Base-by-base conservation (phyloP, 306 rosid genomes). In the Trichosanthes truncata region DNA sequence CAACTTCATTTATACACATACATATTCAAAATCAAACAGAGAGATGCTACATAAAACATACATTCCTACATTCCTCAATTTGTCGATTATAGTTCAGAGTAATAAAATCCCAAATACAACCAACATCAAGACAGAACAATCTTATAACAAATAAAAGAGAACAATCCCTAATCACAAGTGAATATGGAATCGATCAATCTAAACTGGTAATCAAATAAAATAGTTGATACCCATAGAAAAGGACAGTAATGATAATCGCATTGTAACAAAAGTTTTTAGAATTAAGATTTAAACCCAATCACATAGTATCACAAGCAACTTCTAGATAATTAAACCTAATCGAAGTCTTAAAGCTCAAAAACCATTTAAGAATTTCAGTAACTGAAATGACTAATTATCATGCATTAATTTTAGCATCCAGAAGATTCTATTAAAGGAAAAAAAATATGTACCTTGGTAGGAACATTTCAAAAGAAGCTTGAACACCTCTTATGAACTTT, bases 401-500 rank as follows among this genome's bases (percentile, higher is more conserved):
- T 43, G 76, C 76, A 71, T 6, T 23, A 71, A 17, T 52, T 49
- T 9, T 2, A 49, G 2, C 23, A 45, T 51, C 63, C 3, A 10
- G 15, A 51, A 55, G 78, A 74, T 51, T 29, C 62, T 51, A 51
- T 48, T 51, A 1, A 31, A 10, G 23, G 17, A 4, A 45, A 76
- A 2, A 14, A 78, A 23, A 49, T 6, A 7, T 4, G 31, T 67
- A 93, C 99, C 99, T 80, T 93, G 97, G 85, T 93, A 93, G 74
- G 98, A 96, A 59, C 99, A 96, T 80, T 86, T 84, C 86, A 90
- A 57, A 69, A 96, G 98, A 82, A 96, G 99, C 49, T 90, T 91
- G 53, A 62, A 82, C 80, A 91, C 94, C 84, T 96, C 96, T 71
- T 90, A 87, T 1, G 96, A 91, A 78, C 93, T 96, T 66, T 84